Evolutionary conservation across 2,329 filamentous ascomycete genomes (phyloP), one percentile per base, ranked within the genome.

Genomic region (Penicillium sp.): DNA sequence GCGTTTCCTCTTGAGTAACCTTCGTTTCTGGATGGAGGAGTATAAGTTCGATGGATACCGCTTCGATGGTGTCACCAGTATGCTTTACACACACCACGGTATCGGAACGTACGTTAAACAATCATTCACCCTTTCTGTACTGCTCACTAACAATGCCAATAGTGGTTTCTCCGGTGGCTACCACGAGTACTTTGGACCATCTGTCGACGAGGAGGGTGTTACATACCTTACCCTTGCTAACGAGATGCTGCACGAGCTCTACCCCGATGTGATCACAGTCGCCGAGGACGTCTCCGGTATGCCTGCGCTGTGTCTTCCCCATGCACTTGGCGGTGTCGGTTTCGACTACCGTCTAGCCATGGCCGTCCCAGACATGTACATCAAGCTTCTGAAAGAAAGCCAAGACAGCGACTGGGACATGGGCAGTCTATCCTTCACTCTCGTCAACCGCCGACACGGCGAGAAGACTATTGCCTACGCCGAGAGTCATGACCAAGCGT

Each of bases 1-100:
- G 71, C 85, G 94, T n/a, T 99, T 99, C 76, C 79, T 99, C 43
- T 80, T 99, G 24, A 97, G 92, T 73, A 99, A 99, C 71, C 77
- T 99, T 54, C 85, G 93, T 22, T 99, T 96, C 79, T 99, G 94
- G 92, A 97, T 99, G 92, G 93, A 97, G 53, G 92, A 97, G 75
- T 99, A 97, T 68, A 80, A 86, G 39, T 97, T 99, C 69, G 94
- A 99, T 69, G 94, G 94, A 22, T 99, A 97, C 82, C 86, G 94
- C 40, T 99, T 99, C 67, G 94, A 99, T 64, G 94, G 94, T 61
- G 94, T 99, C 48, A 99, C 94, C 1, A 97, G 92, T 77, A 99
- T 99, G 92, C 87, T 99, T 53, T 99, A 99, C 74, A 78, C 80
- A 14, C 94, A 99, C 70, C 94, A 99, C 70, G 94, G 94, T 44